Percentiles rank a stretch among this genome's conserved stretches.
Conservation (phyloP, 768 basidiomycete genomes). For the Leccinum arenicola region DNA sequence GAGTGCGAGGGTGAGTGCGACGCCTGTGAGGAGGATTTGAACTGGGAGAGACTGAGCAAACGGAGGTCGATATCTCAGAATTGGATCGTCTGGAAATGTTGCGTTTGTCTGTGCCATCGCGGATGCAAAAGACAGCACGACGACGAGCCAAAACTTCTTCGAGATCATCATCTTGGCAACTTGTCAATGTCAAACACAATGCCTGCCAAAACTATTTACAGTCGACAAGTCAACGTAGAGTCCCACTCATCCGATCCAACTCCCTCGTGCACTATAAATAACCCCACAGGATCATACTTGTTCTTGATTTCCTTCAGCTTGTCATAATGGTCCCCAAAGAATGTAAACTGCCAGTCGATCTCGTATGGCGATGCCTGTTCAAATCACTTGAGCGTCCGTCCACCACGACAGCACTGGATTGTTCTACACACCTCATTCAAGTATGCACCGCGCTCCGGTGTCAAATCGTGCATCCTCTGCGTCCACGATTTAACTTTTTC, state of each 20-base stretch:
- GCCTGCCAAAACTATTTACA: constrained; percentile 28
- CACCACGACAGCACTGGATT: no score
- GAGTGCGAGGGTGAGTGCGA: constrained; percentile 78
- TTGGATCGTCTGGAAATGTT: constrained; percentile 55
- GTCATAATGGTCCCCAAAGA: no score
- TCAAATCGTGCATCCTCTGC: no score
- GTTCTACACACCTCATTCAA: background rate
- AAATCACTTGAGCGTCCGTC: background rate
- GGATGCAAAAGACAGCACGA: constrained; percentile 4
- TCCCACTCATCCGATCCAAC: no score
- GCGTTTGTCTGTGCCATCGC: constrained; percentile 21
- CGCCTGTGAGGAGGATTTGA: constrained; percentile 82
- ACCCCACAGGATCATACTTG: background rate
- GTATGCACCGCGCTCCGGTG: no score
- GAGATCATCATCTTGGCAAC: background rate
- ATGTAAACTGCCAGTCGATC: constrained; percentile 30
- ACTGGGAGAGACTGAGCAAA: constrained; percentile 89
- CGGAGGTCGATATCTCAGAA: constrained; percentile 69
- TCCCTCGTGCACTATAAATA: no score
- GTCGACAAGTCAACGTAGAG: no score
- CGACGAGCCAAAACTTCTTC: background rate
- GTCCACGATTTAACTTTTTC: no score
- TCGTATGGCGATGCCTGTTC: constrained; percentile 45
- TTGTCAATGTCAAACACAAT: background rate
- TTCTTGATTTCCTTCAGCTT: no score